Evolutionary conservation across 2,329 filamentous ascomycete species (phyloP).

Genomic region (Claviceps paspali): DNA sequence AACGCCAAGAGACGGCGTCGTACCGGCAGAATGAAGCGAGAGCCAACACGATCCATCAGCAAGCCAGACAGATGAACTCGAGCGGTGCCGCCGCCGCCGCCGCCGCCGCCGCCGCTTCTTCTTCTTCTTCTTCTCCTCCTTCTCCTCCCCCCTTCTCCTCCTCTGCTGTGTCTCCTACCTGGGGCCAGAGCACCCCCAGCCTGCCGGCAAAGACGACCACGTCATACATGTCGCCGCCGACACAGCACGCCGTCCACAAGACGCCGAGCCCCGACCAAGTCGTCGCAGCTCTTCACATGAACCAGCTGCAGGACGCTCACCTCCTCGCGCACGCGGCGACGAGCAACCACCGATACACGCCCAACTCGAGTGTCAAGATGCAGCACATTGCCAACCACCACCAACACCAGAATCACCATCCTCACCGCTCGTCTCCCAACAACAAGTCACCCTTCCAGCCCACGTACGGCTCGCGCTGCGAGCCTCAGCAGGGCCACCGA

Average conservation of each 20-base stretch:
- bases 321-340: constrained; percentile 5
- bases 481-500: constrained; percentile 20
- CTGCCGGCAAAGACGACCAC: background rate
- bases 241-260: background rate
- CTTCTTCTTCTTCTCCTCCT: no score
- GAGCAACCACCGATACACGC: constrained; percentile 13
- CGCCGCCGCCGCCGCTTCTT: no score
- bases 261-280: constrained; percentile 2
- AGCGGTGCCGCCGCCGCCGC: background rate
- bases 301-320: constrained; percentile 5
- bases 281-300: background rate
- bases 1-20: background rate
- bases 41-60: background rate
- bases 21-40: background rate
- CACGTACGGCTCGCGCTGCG: constrained; percentile 12
- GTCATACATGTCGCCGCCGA: constrained; percentile 1
- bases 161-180: background rate
- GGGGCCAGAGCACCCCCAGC: background rate
- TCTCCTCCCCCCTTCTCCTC: no score
- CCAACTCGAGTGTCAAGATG: constrained; percentile 11
- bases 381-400: constrained; percentile 11
- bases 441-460: constrained; percentile 16
- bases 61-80: background rate
- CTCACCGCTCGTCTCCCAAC: no score
- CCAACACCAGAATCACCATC: no score